Evolutionary conservation across 495 filamentous ascomycete genomes (phyloP).

Genomic region (Penicillium fimorum): DNA sequence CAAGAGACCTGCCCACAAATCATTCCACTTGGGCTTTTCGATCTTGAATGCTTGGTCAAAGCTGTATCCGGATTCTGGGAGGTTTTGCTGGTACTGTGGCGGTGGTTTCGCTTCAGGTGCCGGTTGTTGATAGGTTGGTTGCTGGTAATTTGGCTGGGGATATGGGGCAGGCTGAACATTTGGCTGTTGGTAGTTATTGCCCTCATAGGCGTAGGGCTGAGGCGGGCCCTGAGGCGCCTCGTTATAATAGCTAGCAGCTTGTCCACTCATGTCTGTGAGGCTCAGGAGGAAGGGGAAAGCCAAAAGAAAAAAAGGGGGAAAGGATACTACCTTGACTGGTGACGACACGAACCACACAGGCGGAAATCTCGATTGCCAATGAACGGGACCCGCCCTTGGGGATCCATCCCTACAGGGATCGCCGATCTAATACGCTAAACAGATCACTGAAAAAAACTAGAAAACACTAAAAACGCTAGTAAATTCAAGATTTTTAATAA

Average conservation of each 20-base stretch:
- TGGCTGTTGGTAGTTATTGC: constrained; percentile 13
- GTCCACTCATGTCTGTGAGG: constrained; percentile 40
- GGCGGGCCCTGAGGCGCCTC: constrained; percentile 29
- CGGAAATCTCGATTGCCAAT: too few species aligned
- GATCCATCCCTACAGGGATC: background rate
- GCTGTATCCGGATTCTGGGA: constrained; percentile 31
- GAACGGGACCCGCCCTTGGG: too few species aligned
- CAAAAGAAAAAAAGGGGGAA: constrained; percentile 4
- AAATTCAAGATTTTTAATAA: too few species aligned
- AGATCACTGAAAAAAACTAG: too few species aligned
- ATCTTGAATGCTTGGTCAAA: constrained; percentile 82
- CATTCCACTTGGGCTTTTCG: constrained; percentile 81
- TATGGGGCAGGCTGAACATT: background rate
- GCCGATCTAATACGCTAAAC: background rate
- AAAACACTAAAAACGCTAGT: background rate
- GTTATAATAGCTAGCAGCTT: constrained; percentile 43
- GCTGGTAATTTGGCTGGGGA: constrained; percentile 17
- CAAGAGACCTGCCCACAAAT: constrained; percentile 81
- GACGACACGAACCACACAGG: background rate
- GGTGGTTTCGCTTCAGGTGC: constrained; percentile 31
- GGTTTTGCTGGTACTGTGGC: constrained; percentile 27
- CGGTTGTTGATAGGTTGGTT: constrained; percentile 9
- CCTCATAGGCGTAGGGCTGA: constrained; percentile 13
- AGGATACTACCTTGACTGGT: background rate
- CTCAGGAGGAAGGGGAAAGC: constrained; percentile 4